phyloP scores from a whole-genome alignment of 1,284 basidiomycete genomes.

The Ceratobasidium sp. region DNA sequence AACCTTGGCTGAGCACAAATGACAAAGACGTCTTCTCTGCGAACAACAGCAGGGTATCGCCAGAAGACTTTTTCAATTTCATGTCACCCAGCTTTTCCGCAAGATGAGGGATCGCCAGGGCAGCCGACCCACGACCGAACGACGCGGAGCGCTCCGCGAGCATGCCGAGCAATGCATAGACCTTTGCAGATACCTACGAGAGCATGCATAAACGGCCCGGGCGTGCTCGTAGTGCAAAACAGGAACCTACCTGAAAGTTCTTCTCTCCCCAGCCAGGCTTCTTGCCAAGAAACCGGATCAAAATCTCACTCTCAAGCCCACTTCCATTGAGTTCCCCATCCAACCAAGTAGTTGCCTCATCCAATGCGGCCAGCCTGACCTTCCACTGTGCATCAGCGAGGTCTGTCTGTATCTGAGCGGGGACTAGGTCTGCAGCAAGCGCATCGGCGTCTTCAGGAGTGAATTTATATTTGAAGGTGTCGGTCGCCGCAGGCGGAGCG shows the following conservation, averaged over 20 bases:
- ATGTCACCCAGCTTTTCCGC: conserved; percentile 96
- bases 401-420: conserved; percentile 76
- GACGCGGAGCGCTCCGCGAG: conserved; percentile 85
- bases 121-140: conserved; percentile 89
- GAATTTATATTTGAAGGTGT: conserved; percentile 92
- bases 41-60: conserved; percentile 85
- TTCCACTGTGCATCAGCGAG: conserved; percentile 95
- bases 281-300: conserved; percentile 92
- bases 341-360: conserved; percentile 89
- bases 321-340: conserved; percentile 70
- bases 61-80: conserved; percentile 98
- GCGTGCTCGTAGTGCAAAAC: conserved; percentile 26
- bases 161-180: conserved; percentile 81
- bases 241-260: conserved; percentile 88
- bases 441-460: conserved; percentile 93
- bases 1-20: conserved; percentile 94
- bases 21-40: conserved; percentile 95
- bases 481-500: conserved; percentile 69
- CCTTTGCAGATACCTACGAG: conserved; percentile 84
- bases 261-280: conserved; percentile 96
- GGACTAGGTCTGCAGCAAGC: conserved; percentile 82
- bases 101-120: conserved; percentile 86
- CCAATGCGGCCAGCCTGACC: conserved; percentile 85
- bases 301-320: conserved; percentile 86
- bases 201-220: neutral